phyloP scores from a whole-genome alignment of 129 eudicot genomes.

The Flaveria trinervia region DNA sequence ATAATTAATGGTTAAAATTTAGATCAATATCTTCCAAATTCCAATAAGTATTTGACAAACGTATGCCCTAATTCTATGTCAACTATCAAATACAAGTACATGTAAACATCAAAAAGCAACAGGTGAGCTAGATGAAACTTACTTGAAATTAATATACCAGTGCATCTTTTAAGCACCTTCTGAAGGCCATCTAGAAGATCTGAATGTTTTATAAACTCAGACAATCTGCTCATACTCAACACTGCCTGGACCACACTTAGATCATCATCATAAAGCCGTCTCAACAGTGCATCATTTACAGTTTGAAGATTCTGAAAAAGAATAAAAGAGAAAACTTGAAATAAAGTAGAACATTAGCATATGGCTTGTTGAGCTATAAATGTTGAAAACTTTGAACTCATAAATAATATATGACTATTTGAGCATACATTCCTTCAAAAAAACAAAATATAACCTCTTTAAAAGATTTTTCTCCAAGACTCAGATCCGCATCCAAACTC shows the following conservation, averaged over 20 bases:
- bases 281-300: constrained; percentile 67
- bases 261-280: constrained; percentile 77
- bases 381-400: not conserved
- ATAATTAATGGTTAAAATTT: not conserved
- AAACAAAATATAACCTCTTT: constrained; percentile 48
- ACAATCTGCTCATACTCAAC: constrained; percentile 51
- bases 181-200: constrained; percentile 54
- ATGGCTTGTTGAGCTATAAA: constrained; percentile 10
- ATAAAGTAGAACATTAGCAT: constrained; percentile 19
- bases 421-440: not conserved
- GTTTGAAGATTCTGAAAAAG: constrained; percentile 52
- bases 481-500: constrained; percentile 50
- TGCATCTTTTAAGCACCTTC: constrained; percentile 66
- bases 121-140: constrained; percentile 28
- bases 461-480: constrained; percentile 42
- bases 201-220: constrained; percentile 48
- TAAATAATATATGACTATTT: not conserved
- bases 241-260: constrained; percentile 75
- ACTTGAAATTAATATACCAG: constrained; percentile 49
- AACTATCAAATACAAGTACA: not conserved
- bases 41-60: not conserved
- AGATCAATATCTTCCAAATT: not conserved
- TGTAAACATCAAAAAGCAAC: not conserved
- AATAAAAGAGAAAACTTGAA: not conserved
- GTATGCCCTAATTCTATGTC: not conserved